A percentile compares a stretch with the other conserved stretches of the same genome.
These are phyloP conservation scores for Geotrichum reessii DNA, from an alignment of 1,139 yeast species.

Conservation along the genomic window DNA sequence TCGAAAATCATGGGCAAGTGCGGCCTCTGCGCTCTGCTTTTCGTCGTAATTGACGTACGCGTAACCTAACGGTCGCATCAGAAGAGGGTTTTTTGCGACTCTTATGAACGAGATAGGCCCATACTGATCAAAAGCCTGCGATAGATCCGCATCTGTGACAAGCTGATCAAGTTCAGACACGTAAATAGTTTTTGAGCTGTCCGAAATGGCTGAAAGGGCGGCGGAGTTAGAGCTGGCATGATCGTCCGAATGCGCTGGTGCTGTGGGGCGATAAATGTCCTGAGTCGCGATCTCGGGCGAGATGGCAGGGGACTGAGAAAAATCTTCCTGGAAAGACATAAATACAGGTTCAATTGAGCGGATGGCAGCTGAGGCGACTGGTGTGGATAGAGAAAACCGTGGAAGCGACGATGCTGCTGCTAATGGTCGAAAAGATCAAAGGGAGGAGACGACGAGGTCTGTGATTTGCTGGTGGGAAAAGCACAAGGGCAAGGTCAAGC, in stretches of 20 bases:
- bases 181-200: conserved; percentile 3
- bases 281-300: conserved; percentile 10
- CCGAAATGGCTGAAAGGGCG: neutral
- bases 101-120: conserved; percentile 84
- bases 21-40: conserved; percentile 72
- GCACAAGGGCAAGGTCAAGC: neutral
- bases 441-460: conserved; percentile 4
- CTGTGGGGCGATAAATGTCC: conserved; percentile 1
- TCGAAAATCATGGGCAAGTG: conserved; percentile 75
- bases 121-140: conserved; percentile 75
- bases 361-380: neutral
- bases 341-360: neutral
- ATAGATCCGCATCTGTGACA: conserved; percentile 14
- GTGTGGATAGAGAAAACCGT: neutral
- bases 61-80: conserved; percentile 84
- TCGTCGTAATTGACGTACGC: conserved; percentile 86
- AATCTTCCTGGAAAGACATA: neutral
- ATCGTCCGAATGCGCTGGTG: neutral
- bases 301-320: neutral
- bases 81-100: conserved; percentile 84
- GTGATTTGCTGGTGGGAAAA: conserved; percentile 7
- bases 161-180: conserved; percentile 15
- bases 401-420: conserved; percentile 1
- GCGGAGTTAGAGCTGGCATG: neutral
- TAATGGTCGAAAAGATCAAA: neutral